Evolutionary conservation across 2,329 filamentous ascomycete species (phyloP).

Genomic region (Aspergillus eucalypticola): DNA sequence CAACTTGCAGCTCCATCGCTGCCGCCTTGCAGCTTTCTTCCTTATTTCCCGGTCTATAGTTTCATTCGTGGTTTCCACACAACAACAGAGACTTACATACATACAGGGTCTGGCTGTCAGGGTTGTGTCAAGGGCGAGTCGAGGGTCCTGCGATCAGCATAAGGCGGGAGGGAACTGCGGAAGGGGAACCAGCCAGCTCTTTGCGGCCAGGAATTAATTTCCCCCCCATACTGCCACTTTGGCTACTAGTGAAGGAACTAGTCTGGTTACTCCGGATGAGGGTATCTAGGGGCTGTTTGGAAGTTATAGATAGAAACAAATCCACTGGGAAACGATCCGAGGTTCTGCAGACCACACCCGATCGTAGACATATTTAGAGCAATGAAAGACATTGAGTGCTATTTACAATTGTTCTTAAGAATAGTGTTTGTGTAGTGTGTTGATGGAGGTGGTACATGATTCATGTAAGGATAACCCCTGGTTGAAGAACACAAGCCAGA

Average conservation of each 20-base stretch:
- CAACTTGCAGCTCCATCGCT: not conserved
- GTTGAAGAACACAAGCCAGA: no score
- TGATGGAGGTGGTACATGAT: not conserved
- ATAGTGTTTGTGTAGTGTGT: not conserved
- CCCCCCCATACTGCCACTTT: not conserved
- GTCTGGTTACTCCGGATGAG: not conserved
- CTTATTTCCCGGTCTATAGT: not conserved
- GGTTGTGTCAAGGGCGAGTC: not conserved
- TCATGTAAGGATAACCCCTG: no score
- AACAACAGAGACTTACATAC: no score
- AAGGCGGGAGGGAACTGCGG: not conserved
- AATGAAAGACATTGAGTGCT: not conserved
- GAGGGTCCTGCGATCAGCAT: not conserved
- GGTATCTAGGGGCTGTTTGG: not conserved
- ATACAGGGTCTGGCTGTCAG: not conserved
- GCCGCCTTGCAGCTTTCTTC: not conserved
- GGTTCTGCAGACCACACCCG: conserved; percentile 12
- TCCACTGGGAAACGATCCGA: not conserved
- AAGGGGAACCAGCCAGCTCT: not conserved
- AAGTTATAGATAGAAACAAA: conserved; percentile 17
- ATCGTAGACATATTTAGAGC: conserved; percentile 6
- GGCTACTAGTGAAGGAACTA: not conserved
- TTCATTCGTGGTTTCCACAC: no score
- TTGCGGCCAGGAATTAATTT: not conserved
- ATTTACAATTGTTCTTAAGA: not conserved